Evolutionary conservation across 2,329 filamentous ascomycete genomes (phyloP).

Genomic region (Rosellinia necatrix): DNA sequence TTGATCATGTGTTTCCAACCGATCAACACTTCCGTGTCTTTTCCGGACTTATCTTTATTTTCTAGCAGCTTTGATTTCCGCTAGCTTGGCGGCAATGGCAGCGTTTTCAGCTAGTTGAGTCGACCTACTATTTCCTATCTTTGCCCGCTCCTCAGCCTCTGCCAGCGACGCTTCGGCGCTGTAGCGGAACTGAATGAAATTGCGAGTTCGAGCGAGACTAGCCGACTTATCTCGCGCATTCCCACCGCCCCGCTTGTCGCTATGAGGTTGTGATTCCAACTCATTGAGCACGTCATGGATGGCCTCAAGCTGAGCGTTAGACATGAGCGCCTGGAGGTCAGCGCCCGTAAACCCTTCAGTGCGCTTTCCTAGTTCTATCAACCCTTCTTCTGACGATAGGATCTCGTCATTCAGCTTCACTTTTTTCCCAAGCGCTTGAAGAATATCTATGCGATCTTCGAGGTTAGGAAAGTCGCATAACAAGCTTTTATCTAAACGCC

Average conservation of each 20-base stretch:
- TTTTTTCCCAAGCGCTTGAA: slow-evolving; percentile 81
- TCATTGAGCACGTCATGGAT: slow-evolving; percentile 89
- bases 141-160: slow-evolving; percentile 44
- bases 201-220: slow-evolving; percentile 45
- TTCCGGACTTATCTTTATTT: slow-evolving; percentile 53
- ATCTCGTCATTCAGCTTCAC: slow-evolving; percentile 74
- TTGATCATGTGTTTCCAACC: slow-evolving; percentile 81
- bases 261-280: slow-evolving; percentile 43
- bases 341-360: slow-evolving; percentile 94
- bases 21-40: slow-evolving; percentile 74
- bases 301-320: slow-evolving; percentile 94
- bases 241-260: slow-evolving; percentile 43
- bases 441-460: slow-evolving; percentile 85
- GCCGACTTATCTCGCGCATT: slow-evolving; percentile 42
- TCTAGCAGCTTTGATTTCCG: slow-evolving; percentile 74
- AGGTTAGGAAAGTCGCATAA: slow-evolving; percentile 85
- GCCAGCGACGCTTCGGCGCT: slow-evolving; percentile 61
- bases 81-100: slow-evolving; percentile 78
- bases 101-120: slow-evolving; percentile 74
- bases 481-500: slow-evolving; percentile 89
- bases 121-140: slow-evolving; percentile 54
- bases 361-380: slow-evolving; percentile 74
- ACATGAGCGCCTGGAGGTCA: slow-evolving; percentile 91
- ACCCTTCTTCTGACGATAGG: slow-evolving; percentile 55
- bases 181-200: slow-evolving; percentile 85